Percentiles rank a stretch among this genome's conserved stretches.
Conservation (phyloP, 176 grass and related monocot genomes). For the Oryza coarctata region DNA sequence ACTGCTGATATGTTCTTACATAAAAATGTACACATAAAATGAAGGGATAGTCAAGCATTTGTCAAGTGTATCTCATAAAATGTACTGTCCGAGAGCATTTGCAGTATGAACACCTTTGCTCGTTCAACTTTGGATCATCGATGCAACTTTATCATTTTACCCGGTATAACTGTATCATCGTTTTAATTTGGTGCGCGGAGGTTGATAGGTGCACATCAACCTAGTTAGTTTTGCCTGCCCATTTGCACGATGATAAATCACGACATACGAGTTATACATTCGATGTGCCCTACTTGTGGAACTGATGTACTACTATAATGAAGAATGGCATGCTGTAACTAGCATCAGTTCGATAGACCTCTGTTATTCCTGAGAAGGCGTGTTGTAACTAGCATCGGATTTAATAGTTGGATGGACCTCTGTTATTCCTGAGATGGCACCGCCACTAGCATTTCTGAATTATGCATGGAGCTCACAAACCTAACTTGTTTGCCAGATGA, state of each 20-base stretch:
- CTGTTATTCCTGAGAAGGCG: neutral
- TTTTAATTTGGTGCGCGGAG: neutral
- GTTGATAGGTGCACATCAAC: neutral
- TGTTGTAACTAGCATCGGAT: neutral
- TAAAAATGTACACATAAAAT: neutral
- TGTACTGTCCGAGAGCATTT: neutral
- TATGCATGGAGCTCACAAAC: neutral
- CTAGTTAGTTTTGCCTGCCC: neutral
- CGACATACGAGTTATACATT: neutral
- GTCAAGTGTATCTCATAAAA: neutral
- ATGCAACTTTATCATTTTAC: neutral
- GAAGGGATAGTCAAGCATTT: neutral
- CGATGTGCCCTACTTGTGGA: neutral
- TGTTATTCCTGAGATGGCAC: neutral
- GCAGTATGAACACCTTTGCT: neutral
- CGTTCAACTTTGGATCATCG: neutral
- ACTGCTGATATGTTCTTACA: neutral
- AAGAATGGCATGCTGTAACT: neutral
- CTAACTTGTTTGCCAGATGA: neutral
- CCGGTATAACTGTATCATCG: neutral
- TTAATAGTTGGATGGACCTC: neutral
- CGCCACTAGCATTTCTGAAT: neutral
- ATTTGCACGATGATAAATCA: neutral
- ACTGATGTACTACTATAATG: neutral
- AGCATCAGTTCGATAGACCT: neutral